A percentile compares a stretch with the other conserved stretches of the same genome.
These are phyloP conservation scores for Myxozyma neglecta DNA, from an alignment of 805 yeast genomes.

Conservation along the genomic window DNA sequence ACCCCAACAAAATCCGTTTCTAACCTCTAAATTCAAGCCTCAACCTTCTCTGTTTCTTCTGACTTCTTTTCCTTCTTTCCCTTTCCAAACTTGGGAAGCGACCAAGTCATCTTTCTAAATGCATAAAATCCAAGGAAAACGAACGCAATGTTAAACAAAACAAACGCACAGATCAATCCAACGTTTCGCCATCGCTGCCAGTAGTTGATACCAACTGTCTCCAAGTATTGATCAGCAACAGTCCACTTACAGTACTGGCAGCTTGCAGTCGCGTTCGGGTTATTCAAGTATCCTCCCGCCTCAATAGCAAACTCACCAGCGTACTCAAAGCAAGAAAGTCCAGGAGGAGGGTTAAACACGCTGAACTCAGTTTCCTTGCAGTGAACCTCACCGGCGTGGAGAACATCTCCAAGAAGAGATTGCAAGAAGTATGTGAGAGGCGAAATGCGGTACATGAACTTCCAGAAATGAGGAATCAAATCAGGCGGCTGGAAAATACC, in stretches of 20 bases:
- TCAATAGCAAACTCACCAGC: slow-evolving; percentile 46
- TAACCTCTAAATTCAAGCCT: background rate
- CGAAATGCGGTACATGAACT: slow-evolving; percentile 73
- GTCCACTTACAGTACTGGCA: slow-evolving; percentile 29
- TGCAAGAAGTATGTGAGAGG: slow-evolving; percentile 71
- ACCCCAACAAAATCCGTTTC: background rate
- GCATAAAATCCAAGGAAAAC: slow-evolving; percentile 18
- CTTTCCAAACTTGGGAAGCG: slow-evolving; percentile 13
- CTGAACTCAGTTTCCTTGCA: slow-evolving; percentile 55
- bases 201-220: slow-evolving; percentile 43
- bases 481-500: slow-evolving; percentile 62
- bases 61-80: background rate
- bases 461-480: slow-evolving; percentile 80
- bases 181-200: slow-evolving; percentile 64
- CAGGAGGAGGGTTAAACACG: slow-evolving; percentile 54
- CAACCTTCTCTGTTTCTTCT: slow-evolving; percentile 1
- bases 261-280: slow-evolving; percentile 35
- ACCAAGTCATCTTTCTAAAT: slow-evolving; percentile 20
- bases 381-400: slow-evolving; percentile 52
- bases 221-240: slow-evolving; percentile 31
- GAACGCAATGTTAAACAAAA: slow-evolving; percentile 43
- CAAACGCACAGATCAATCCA: slow-evolving; percentile 55
- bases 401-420: slow-evolving; percentile 50
- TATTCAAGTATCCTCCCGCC: slow-evolving; percentile 37
- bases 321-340: slow-evolving; percentile 64